phyloP scores from a whole-genome alignment of 306 rosid genomes.

The Pterocarpus macrocarpus region DNA sequence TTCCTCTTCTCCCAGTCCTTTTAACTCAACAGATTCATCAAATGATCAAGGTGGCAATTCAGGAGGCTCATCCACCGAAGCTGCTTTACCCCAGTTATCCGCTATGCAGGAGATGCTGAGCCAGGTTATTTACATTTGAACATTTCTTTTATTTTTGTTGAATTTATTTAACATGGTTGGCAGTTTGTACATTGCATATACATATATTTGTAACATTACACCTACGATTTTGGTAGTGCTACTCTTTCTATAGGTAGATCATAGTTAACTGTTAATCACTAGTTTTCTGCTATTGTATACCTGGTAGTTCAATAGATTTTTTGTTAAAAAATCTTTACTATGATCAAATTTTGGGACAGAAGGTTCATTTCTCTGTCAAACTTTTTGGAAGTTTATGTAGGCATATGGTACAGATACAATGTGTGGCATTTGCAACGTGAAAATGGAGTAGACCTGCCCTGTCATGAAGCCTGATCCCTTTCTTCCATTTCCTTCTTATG shows the following conservation, averaged over 20 bases:
- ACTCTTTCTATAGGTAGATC: conserved; percentile 30
- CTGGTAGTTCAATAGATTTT: conserved; percentile 1
- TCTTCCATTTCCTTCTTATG: neutral
- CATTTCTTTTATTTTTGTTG: neutral
- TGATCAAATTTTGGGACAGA: conserved; percentile 7
- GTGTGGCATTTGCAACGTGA: conserved; percentile 16
- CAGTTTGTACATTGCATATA: conserved; percentile 20
- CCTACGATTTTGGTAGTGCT: conserved; percentile 10
- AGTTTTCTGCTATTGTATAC: conserved; percentile 33
- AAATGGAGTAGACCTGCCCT: conserved; percentile 34
- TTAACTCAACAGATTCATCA: conserved; percentile 59
- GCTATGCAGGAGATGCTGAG: conserved; percentile 66
- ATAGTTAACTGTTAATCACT: conserved; percentile 27
- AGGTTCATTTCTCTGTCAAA: neutral
- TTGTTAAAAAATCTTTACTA: neutral
- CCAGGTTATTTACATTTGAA: conserved; percentile 60
- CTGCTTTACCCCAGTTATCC: conserved; percentile 63
- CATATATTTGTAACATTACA: conserved; percentile 9
- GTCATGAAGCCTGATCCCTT: conserved; percentile 31
- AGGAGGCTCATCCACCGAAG: conserved; percentile 56
- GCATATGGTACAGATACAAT: conserved; percentile 6
- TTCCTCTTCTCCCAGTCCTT: conserved; percentile 59
- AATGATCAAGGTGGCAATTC: conserved; percentile 59
- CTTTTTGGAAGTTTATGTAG: conserved; percentile 12
- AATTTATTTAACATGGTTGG: conserved; percentile 26